Base-by-base conservation (phyloP, 768 basidiomycete genomes). In the Russula emetica region DNA sequence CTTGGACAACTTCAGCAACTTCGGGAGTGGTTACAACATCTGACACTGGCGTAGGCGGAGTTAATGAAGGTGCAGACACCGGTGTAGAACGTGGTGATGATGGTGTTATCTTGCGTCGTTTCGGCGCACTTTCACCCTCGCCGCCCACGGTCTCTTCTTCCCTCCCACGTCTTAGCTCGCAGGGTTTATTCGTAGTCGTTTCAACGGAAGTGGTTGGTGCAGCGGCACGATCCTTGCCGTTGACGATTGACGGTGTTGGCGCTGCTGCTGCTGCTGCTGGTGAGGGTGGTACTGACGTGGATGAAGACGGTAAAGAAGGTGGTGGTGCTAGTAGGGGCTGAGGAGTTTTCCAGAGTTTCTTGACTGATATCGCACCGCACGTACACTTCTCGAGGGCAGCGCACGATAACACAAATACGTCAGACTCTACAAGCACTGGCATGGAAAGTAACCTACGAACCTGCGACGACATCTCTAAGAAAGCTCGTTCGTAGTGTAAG, bases 71-170 rank as follows among this genome's bases (percentile, higher is more conserved):
- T 24, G 28, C 26, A 11, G 53, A 26, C 5, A 16, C 7, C 14
- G 10, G 4, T 22, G 22, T 10, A 47, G 45, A n/a, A 20, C 6
- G 42, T 0, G 42, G 47, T 22, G 44, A 30, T 3, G 58, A 13
- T 24, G 63, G 58, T 30, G 58, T 54, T 24, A 65, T 52, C 26
- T 42, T 54, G 5, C 64, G 64, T 16, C 64, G 54, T 49, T 65
- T 65, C 40, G 42, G 32, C 13, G 54, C 32, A 10, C 14, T 52
- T 60, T 51, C 59, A 5, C 45, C 53, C 1, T 50, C 58, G 20
- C 14, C 53, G 11, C 22, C 11, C 20, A 45, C 26, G 3, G 18
- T 14, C 5, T 60, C 64, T 9, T 52, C 64, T 13, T 52, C 60
- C 34, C 55, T 52, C 26, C 56, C 55, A 26, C 49, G 59, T 38